Evolutionary conservation across 768 basidiomycete genomes (phyloP).

Genomic region (Trametes cubensis): DNA sequence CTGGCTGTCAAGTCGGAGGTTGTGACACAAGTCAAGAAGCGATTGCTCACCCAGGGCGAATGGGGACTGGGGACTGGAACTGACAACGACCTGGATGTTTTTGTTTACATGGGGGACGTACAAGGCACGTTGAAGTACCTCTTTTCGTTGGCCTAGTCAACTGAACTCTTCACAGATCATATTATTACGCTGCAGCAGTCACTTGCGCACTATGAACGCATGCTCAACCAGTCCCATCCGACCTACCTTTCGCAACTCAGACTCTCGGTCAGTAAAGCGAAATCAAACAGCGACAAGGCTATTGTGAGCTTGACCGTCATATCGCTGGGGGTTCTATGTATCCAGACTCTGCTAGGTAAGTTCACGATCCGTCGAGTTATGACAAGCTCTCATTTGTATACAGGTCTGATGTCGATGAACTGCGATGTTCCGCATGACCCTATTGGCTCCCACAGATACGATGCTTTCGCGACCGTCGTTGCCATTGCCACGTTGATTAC

Average conservation of each 20-base stretch:
- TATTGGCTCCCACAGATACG: conserved; percentile 39
- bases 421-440: conserved; percentile 52
- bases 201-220: conserved; percentile 83
- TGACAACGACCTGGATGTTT: conserved; percentile 66
- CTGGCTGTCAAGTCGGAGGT: conserved; percentile 84
- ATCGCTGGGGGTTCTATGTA: conserved; percentile 64
- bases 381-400: conserved; percentile 9
- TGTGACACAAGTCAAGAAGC: conserved; percentile 75
- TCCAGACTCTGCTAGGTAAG: conserved; percentile 63
- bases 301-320: conserved; percentile 69
- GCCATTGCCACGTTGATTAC: conserved; percentile 48
- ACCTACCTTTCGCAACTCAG: conserved; percentile 81
- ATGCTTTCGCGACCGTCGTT: conserved; percentile 60
- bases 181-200: conserved; percentile 86
- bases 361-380: background rate
- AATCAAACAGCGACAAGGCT: conserved; percentile 64
- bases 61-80: conserved; percentile 40
- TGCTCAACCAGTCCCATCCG: conserved; percentile 86
- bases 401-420: conserved; percentile 75
- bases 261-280: conserved; percentile 57
- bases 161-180: conserved; percentile 61
- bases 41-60: conserved; percentile 51
- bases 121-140: conserved; percentile 59
- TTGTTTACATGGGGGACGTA: conserved; percentile 88
- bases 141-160: background rate